Percentiles rank a stretch among this genome's conserved stretches.
phyloP scores from a whole-genome alignment of 805 yeast species.

The Suhomyces vadensis region DNA sequence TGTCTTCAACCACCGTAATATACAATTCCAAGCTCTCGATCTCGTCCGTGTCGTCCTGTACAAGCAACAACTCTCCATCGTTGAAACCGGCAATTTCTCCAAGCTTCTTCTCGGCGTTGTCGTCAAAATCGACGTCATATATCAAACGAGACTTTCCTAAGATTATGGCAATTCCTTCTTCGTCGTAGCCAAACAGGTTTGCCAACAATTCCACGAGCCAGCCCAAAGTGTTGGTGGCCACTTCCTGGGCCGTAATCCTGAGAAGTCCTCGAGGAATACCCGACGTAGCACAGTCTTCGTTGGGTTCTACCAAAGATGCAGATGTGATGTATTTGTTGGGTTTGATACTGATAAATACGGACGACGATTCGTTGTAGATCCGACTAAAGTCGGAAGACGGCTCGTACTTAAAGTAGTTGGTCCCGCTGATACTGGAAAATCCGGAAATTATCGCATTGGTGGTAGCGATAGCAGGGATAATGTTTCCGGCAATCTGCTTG shows the following conservation, averaged over 20 bases:
- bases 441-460: conserved; percentile 97
- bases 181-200: conserved; percentile 49
- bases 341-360: conserved; percentile 44
- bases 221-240: conserved; percentile 39
- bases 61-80: conserved; percentile 62
- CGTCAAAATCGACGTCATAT: conserved; percentile 88
- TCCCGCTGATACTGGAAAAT: conserved; percentile 71
- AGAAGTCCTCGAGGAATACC: conserved; percentile 54
- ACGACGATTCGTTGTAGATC: conserved; percentile 21
- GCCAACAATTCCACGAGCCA: conserved; percentile 54
- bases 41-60: conserved; percentile 79
- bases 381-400: conserved; percentile 29
- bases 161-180: conserved; percentile 56
- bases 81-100: conserved; percentile 51
- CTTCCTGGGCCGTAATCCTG: conserved; percentile 26
- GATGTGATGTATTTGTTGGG: conserved; percentile 66
- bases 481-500: conserved; percentile 95
- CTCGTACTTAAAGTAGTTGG: conserved; percentile 45
- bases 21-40: conserved; percentile 65
- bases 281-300: conserved; percentile 65
- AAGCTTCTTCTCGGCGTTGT: conserved; percentile 55
- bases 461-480: conserved; percentile 97
- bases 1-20: conserved; percentile 27
- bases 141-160: conserved; percentile 61
- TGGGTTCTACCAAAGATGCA: conserved; percentile 62